Base-by-base conservation (phyloP, 2,329 filamentous ascomycete genomes). In the Epicoccum nigrum region DNA sequence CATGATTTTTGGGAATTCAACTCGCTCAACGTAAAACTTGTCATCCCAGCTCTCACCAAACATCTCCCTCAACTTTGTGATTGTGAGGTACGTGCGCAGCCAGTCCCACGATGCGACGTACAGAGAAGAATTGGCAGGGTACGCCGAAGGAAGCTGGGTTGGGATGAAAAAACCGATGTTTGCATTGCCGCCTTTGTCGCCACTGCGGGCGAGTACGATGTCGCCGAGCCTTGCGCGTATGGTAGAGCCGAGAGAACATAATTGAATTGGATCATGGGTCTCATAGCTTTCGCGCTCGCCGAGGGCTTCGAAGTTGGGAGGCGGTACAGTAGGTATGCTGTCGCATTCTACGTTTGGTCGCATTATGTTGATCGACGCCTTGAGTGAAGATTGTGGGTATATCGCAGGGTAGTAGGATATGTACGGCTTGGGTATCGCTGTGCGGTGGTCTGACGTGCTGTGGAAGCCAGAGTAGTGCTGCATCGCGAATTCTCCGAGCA, bases 141-240 rank as follows among this genome's bases (percentile, higher is more conserved):
- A 68, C 11, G 56, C 60, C 17, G 67, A 69, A 34, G 65, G 70
- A 30, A 63, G 54, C 27, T 45, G 50, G 7, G 61, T 72, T 19
- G 66, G 68, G n/a, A 73, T 55, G 58, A 71, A 74, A 54, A 74
- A 71, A 7, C 71, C 70, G 12, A 74, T 67, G 30, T 74, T 73
- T 8, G 60, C 63, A 32, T 73, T 68, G 2, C 59, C 65, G 20
- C 68, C 69, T 56, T 74, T 74, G 46, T 73, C 70, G 7, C 71
- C 70, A 4, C 76, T 76, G 48, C 79, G 65, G 1, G 72, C 77
- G 21, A 79, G 73, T 6, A 68, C 73, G 13, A 79, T 59, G 43
- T 78, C 75, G 13, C 77, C 78, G 0, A 80, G 61, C 2, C 57
- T 54, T 38, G 56, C 63, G 34, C 38, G 51, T 27, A 37, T 58